These are phyloP conservation scores for Diaporthe sp. DNA, from an alignment of 2,329 filamentous ascomycete genomes.

Conservation along the genomic window DNA sequence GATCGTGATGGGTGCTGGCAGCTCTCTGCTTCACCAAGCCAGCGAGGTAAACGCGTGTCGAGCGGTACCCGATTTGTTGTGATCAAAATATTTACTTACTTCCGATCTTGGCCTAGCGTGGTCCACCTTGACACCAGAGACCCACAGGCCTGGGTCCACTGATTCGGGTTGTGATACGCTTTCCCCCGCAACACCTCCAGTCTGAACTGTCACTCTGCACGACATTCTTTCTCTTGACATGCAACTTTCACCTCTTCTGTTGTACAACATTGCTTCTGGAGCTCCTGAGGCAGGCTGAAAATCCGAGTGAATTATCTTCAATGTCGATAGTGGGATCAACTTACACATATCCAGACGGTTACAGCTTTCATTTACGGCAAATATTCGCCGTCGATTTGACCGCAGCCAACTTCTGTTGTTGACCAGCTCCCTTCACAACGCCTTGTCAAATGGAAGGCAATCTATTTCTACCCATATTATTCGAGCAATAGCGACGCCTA, in stretches of 20 bases:
- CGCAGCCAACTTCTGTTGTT: too few relatives aligned
- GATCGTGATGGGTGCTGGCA: slow-evolving; percentile 1
- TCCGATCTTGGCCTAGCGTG: slow-evolving; percentile 6
- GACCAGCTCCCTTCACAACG: too few relatives aligned
- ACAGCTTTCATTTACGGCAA: too few relatives aligned
- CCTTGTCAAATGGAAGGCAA: too few relatives aligned
- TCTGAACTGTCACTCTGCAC: background rate
- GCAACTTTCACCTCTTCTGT: background rate
- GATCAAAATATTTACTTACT: slow-evolving; percentile 32
- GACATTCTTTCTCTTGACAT: background rate
- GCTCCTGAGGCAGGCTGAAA: background rate
- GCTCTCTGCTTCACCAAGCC: background rate
- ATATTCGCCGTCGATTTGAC: too few relatives aligned
- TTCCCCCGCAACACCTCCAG: background rate
- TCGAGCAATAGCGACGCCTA: too few relatives aligned
- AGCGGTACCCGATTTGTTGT: slow-evolving; percentile 17
- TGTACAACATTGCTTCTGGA: background rate
- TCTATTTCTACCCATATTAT: too few relatives aligned
- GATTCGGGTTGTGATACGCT: background rate
- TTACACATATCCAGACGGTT: too few relatives aligned
- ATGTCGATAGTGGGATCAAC: too few relatives aligned
- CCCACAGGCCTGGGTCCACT: background rate
- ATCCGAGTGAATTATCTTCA: too few relatives aligned
- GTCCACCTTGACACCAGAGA: background rate
- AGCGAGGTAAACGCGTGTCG: slow-evolving; percentile 19